These are phyloP conservation scores for Wickerhamomyces subpelliculosus DNA, from an alignment of 805 yeast species.

Conservation along the genomic window DNA sequence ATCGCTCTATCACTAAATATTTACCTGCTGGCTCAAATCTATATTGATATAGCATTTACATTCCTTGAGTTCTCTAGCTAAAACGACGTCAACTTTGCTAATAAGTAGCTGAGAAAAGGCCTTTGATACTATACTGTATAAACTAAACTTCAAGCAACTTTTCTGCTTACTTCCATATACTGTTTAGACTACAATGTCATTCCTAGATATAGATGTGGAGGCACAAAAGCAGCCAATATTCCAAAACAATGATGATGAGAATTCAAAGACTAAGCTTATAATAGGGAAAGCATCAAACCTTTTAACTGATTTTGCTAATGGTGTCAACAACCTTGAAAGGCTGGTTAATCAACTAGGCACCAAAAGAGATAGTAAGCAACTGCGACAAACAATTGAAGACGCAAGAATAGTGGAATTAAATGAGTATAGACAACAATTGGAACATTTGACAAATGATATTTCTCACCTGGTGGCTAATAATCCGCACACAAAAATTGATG, in stretches of 20 bases:
- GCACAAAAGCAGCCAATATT: constrained; percentile 14
- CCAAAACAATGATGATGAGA: constrained; percentile 1
- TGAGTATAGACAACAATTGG: constrained; percentile 25
- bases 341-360: constrained; percentile 47
- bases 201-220: constrained; percentile 23
- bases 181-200: constrained; percentile 15
- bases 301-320: constrained; percentile 36
- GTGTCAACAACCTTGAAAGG: constrained; percentile 43
- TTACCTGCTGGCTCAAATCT: too few relatives aligned
- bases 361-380: constrained; percentile 28
- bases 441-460: constrained; percentile 24
- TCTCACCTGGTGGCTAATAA: constrained; percentile 15
- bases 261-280: constrained; percentile 13
- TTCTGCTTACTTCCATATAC: too few relatives aligned
- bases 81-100: too few relatives aligned
- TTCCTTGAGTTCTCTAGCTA: too few relatives aligned
- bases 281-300: constrained; percentile 20
- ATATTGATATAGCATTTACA: too few relatives aligned
- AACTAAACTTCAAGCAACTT: too few relatives aligned
- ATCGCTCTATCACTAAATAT: too few relatives aligned
- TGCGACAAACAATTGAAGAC: constrained; percentile 27
- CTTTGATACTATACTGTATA: too few relatives aligned
- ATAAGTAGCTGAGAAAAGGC: too few relatives aligned
- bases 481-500: constrained; percentile 10
- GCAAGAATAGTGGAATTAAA: constrained; percentile 12